Conservation (phyloP, 2,329 filamentous ascomycete genomes). For the Colletotrichum falcatum region DNA sequence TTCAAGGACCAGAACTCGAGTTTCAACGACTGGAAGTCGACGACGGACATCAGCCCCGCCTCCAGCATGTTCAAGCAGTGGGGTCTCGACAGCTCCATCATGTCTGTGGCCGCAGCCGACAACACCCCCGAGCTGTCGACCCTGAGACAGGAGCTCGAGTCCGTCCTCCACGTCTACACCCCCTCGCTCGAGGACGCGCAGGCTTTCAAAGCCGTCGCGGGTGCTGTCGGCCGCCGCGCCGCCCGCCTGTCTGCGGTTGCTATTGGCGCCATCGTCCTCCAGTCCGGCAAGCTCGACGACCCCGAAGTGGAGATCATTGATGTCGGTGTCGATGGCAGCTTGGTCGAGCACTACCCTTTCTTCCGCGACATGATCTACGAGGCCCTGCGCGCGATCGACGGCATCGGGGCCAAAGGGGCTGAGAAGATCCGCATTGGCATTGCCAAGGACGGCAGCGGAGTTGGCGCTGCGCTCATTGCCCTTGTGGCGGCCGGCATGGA, state of each 20-base stretch:
- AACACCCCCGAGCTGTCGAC: slow-evolving; percentile 76
- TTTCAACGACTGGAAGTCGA: slow-evolving; percentile 76
- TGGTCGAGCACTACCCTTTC: slow-evolving; percentile 95
- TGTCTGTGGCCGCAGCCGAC: slow-evolving; percentile 89
- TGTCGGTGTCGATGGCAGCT: slow-evolving; percentile 91
- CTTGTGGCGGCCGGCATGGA: slow-evolving; percentile 82
- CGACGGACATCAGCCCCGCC: slow-evolving; percentile 74
- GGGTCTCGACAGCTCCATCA: slow-evolving; percentile 91
- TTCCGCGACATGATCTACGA: slow-evolving; percentile 92
- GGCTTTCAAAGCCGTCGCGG: slow-evolving; percentile 85
- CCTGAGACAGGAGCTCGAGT: slow-evolving; percentile 82
- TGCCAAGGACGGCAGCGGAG: slow-evolving; percentile 94
- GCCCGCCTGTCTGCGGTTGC: slow-evolving; percentile 90
- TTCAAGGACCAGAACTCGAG: slow-evolving; percentile 83
- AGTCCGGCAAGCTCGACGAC: slow-evolving; percentile 77
- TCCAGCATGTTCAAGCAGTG: slow-evolving; percentile 82
- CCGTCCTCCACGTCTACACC: slow-evolving; percentile 79
- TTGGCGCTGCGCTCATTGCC: slow-evolving; percentile 95
- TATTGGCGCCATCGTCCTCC: slow-evolving; percentile 84
- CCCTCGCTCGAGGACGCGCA: slow-evolving; percentile 86
- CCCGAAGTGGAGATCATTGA: slow-evolving; percentile 80
- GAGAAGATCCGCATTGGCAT: slow-evolving; percentile 93
- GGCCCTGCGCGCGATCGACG: slow-evolving; percentile 79
- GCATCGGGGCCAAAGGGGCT: slow-evolving; percentile 82
- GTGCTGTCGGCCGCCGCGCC: slow-evolving; percentile 87